Percentiles rank a stretch among this genome's conserved stretches.
These are phyloP conservation scores for Hortiboletus flavorubellus DNA, from an alignment of 768 basidiomycete species.

Conservation along the genomic window DNA sequence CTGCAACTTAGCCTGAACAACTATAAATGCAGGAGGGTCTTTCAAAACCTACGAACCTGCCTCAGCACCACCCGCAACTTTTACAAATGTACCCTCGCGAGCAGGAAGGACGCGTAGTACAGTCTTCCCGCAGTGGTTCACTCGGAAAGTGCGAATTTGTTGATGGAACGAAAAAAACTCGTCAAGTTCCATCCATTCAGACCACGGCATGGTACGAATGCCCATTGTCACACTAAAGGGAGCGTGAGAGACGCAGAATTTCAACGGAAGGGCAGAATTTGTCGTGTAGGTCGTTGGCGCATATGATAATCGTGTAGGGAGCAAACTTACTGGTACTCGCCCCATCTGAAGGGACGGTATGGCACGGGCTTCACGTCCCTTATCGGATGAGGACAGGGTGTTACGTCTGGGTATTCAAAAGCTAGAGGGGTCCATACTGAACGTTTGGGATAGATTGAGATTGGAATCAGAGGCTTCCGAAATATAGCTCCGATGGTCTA, in stretches of 20 bases:
- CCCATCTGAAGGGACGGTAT: constrained; percentile 68
- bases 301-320: neutral
- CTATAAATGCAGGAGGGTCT: neutral
- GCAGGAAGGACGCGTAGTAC: constrained; percentile 47
- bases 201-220: constrained; percentile 66
- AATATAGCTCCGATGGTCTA: neutral
- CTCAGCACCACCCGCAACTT: constrained; percentile 29
- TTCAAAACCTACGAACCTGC: constrained; percentile 24
- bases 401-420: constrained; percentile 54
- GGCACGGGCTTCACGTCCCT: constrained; percentile 53
- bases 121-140: constrained; percentile 46
- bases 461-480: neutral
- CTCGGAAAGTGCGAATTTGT: constrained; percentile 53
- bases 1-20: constrained; percentile 30
- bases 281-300: neutral
- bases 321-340: constrained; percentile 60
- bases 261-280: neutral
- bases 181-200: constrained; percentile 77
- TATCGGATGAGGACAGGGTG: constrained; percentile 38
- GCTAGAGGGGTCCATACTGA: constrained; percentile 49
- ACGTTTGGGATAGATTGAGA: neutral
- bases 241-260: neutral
- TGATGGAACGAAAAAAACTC: constrained; percentile 54
- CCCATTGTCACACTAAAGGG: constrained; percentile 64
- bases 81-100: constrained; percentile 40